phyloP scores from a whole-genome alignment of 495 filamentous ascomycete species.

The Podospora conica region DNA sequence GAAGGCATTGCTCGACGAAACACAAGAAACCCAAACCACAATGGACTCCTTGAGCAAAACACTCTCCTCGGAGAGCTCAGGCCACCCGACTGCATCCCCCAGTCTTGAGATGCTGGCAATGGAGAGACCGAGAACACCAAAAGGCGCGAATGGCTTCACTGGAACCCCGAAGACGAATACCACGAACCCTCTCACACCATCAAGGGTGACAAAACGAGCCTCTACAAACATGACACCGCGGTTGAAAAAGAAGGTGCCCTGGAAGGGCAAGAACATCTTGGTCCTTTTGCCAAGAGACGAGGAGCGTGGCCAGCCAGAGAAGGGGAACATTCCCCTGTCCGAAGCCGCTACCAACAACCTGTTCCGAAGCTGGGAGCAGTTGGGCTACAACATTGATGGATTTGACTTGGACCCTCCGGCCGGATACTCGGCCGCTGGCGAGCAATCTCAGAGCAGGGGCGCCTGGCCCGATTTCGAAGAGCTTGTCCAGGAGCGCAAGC shows the following conservation, averaged over 20 bases:
- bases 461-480: conserved; percentile 66
- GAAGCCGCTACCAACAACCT: conserved; percentile 56
- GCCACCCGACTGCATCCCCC: conserved; percentile 14
- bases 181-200: conserved; percentile 37
- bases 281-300: conserved; percentile 67
- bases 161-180: conserved; percentile 33
- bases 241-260: conserved; percentile 52
- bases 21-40: conserved; percentile 21
- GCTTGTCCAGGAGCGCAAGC: conserved; percentile 45
- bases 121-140: conserved; percentile 26
- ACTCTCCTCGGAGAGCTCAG: conserved; percentile 28
- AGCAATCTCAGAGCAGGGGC: conserved; percentile 58
- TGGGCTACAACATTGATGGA: conserved; percentile 69
- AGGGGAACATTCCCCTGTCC: conserved; percentile 54
- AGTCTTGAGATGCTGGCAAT: conserved; percentile 15
- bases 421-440: conserved; percentile 26
- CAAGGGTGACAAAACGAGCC: conserved; percentile 26
- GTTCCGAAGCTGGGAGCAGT: conserved; percentile 61
- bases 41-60: conserved; percentile 36
- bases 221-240: conserved; percentile 33
- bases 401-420: conserved; percentile 55
- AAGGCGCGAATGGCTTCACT: conserved; percentile 21
- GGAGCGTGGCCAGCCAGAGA: conserved; percentile 54
- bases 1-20: conserved; percentile 47
- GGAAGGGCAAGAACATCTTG: conserved; percentile 68